phyloP scores from a whole-genome alignment of 331 rosid species.

The Prunus yedoensis region DNA sequence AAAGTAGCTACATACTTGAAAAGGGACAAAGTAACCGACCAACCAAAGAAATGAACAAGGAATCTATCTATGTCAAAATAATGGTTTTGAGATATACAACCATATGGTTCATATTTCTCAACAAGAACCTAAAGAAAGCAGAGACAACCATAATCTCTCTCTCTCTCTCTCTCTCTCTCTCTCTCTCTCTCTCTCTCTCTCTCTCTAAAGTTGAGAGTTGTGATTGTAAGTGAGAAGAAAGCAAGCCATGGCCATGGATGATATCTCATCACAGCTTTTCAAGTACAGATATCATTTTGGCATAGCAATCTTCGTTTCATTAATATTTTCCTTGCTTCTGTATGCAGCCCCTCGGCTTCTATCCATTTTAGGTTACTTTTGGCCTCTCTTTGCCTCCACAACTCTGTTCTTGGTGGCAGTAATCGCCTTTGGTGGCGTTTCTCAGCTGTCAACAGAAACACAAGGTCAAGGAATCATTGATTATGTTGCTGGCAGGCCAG shows the following conservation, averaged over 20 bases:
- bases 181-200: background rate
- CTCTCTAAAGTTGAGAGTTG: background rate
- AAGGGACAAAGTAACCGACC: too few species aligned
- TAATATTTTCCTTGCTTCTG: conserved; percentile 40
- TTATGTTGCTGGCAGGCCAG: conserved; percentile 58
- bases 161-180: too few species aligned
- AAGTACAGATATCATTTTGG: conserved; percentile 59
- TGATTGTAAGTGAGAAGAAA: conserved; percentile 5
- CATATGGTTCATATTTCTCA: too few species aligned
- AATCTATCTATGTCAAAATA: too few species aligned
- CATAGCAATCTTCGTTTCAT: conserved; percentile 45
- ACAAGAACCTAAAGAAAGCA: too few species aligned
- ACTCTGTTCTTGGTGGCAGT: conserved; percentile 51
- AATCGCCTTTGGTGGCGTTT: conserved; percentile 61
- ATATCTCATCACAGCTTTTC: conserved; percentile 53
- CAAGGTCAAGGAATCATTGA: conserved; percentile 70
- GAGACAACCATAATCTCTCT: too few species aligned
- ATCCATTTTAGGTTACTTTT: conserved; percentile 61
- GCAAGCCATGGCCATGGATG: conserved; percentile 50
- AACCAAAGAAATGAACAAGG: too few species aligned
- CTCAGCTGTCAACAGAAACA: conserved; percentile 48
- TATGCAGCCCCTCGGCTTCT: conserved; percentile 63
- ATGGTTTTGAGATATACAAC: too few species aligned
- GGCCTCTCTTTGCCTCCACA: conserved; percentile 89
- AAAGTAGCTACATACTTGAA: too few species aligned